Conservation (phyloP, 2,329 filamentous ascomycete genomes). For the Alternaria hordeiaustralica region DNA sequence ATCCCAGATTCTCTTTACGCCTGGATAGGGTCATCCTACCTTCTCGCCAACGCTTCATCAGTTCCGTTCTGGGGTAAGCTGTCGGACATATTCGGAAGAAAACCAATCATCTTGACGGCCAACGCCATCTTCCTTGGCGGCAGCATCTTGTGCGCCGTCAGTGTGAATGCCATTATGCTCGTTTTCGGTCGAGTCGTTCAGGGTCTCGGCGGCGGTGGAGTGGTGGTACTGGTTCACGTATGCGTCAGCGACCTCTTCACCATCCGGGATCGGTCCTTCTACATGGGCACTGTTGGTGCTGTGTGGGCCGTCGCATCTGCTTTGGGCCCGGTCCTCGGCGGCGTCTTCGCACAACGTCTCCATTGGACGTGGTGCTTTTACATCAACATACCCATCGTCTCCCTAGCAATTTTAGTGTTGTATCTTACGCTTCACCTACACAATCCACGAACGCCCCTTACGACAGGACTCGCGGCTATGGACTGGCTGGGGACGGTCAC, state of each 20-base stretch:
- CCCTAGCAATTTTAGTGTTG: conserved; percentile 56
- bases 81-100: conserved; percentile 49
- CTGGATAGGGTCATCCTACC: conserved; percentile 69
- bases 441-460: conserved; percentile 57
- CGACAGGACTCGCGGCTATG: conserved; percentile 56
- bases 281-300: conserved; percentile 59
- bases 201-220: conserved; percentile 61
- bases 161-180: conserved; percentile 58
- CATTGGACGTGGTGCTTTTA: conserved; percentile 61
- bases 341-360: conserved; percentile 54
- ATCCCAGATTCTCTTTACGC: conserved; percentile 72
- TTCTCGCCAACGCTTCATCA: conserved; percentile 48
- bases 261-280: conserved; percentile 55
- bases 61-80: conserved; percentile 53
- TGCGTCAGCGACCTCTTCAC: conserved; percentile 62
- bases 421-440: conserved; percentile 61
- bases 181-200: conserved; percentile 62
- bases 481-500: conserved; percentile 61
- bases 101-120: conserved; percentile 43
- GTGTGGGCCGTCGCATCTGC: conserved; percentile 64
- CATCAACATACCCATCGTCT: conserved; percentile 56
- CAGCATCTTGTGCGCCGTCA: conserved; percentile 59
- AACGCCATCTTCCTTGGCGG: conserved; percentile 56
- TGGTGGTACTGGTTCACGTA: conserved; percentile 61
- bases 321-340: conserved; percentile 61